Conservation (phyloP, 108 stramenopile species). For the Pseudonitzschia multistriata region DNA sequence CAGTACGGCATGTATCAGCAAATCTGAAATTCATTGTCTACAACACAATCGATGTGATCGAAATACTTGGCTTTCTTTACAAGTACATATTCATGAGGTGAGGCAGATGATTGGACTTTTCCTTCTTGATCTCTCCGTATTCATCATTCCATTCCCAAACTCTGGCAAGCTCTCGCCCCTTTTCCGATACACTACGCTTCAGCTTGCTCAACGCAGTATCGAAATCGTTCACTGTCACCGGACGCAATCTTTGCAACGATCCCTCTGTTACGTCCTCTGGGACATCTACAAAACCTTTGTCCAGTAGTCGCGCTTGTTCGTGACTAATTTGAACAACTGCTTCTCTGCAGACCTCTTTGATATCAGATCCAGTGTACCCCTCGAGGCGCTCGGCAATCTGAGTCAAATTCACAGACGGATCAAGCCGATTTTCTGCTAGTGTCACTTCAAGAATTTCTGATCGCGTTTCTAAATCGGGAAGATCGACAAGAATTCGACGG, state of each 20-base stretch:
- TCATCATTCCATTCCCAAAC: conserved; percentile 98
- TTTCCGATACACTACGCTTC: conserved; percentile 93
- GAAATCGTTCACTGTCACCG: conserved; percentile 88
- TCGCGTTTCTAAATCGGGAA: conserved; percentile 90
- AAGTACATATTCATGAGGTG: conserved; percentile 90
- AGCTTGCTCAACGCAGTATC: conserved; percentile 85
- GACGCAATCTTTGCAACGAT: conserved; percentile 83
- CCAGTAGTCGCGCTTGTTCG: conserved; percentile 87
- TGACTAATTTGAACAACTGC: conserved; percentile 95
- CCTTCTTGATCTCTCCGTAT: conserved; percentile 94
- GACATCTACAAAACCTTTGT: conserved; percentile 56
- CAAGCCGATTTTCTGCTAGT: conserved; percentile 83
- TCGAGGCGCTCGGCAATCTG: conserved; percentile 88
- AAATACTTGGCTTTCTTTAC: conserved; percentile 40
- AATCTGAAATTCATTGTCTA: too few relatives aligned
- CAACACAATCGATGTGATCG: too few relatives aligned
- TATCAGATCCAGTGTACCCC: conserved; percentile 96
- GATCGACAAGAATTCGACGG: conserved; percentile 93
- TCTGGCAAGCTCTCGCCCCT: conserved; percentile 85
- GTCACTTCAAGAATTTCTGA: conserved; percentile 91
- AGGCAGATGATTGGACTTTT: conserved; percentile 63
- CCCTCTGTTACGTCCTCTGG: conserved; percentile 41
- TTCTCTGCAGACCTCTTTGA: conserved; percentile 95
- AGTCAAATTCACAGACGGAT: conserved; percentile 81
- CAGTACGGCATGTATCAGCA: too few relatives aligned